These are phyloP conservation scores for Marvania coccoides DNA, from an alignment of 139 green algal species.

Conservation along the genomic window DNA sequence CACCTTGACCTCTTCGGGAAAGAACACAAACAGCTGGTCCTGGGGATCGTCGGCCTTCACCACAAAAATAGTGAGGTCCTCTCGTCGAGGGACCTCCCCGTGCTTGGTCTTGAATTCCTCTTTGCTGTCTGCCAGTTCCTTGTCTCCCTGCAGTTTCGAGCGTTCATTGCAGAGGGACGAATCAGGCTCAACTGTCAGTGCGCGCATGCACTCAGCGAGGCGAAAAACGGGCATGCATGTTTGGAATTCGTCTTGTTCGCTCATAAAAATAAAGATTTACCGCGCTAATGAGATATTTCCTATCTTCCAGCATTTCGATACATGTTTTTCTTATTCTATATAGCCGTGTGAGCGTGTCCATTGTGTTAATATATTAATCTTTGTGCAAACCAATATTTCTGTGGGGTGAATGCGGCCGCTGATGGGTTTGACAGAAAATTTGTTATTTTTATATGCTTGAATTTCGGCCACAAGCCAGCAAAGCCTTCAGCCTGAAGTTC, in stretches of 20 bases:
- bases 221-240: no score
- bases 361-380: conserved; percentile 4
- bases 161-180: background rate
- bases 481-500: no score
- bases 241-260: no score
- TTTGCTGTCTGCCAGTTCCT: conserved; percentile 42
- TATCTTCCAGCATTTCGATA: conserved; percentile 85
- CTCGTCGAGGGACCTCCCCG: conserved; percentile 60
- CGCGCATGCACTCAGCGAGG: background rate
- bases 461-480: no score
- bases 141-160: conserved; percentile 50
- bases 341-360: conserved; percentile 65
- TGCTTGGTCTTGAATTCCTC: conserved; percentile 76
- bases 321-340: conserved; percentile 73
- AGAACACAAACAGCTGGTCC: conserved; percentile 94
- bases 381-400: background rate
- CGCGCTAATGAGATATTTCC: conserved; percentile 78
- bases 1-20: conserved; percentile 85
- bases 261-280: conserved; percentile 18
- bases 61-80: conserved; percentile 78
- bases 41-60: conserved; percentile 43
- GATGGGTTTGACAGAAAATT: no score
- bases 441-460: no score
- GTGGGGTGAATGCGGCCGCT: no score
- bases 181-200: background rate